Evolutionary conservation across 352 stramenopile species (phyloP).

Genomic region (Globisporangium nagaii): DNA sequence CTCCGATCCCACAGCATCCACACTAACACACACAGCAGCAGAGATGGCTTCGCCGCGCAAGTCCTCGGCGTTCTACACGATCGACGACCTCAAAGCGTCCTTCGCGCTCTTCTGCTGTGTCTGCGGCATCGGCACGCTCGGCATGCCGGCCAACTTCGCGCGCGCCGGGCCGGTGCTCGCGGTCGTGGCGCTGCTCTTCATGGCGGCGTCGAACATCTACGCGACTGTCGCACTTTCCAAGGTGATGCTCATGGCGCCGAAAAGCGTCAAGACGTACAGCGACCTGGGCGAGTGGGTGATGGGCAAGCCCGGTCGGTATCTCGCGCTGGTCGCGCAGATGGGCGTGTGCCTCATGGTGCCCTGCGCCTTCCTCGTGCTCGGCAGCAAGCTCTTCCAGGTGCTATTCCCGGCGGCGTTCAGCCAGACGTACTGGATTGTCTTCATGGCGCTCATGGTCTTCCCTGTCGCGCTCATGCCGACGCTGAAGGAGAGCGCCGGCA

Average conservation of each 20-base stretch:
- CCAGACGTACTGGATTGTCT: conserved; percentile 34
- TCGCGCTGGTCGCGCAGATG: conserved; percentile 34
- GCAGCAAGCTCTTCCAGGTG: conserved; percentile 35
- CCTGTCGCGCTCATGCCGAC: conserved; percentile 36
- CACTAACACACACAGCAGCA: neutral
- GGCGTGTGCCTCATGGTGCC: conserved; percentile 40
- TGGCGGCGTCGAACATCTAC: conserved; percentile 46
- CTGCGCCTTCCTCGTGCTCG: conserved; percentile 47
- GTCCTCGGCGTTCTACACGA: conserved; percentile 29
- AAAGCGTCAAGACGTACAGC: conserved; percentile 37
- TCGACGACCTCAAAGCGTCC: conserved; percentile 36
- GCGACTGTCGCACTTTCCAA: conserved; percentile 37
- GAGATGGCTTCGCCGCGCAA: conserved; percentile 7
- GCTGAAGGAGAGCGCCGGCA: conserved; percentile 33
- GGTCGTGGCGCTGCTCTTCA: conserved; percentile 39
- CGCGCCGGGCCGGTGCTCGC: conserved; percentile 39
- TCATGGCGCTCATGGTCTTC: conserved; percentile 32
- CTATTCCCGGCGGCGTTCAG: conserved; percentile 51
- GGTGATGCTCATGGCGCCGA: conserved; percentile 40
- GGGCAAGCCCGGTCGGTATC: conserved; percentile 30
- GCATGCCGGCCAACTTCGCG: conserved; percentile 47
- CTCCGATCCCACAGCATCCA: neutral
- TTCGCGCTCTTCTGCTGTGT: conserved; percentile 50
- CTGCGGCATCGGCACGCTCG: conserved; percentile 53
- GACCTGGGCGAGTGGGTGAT: conserved; percentile 45